Evolutionary conservation across 768 basidiomycete species (phyloP).

Genomic region (Pleurotus giganteus): DNA sequence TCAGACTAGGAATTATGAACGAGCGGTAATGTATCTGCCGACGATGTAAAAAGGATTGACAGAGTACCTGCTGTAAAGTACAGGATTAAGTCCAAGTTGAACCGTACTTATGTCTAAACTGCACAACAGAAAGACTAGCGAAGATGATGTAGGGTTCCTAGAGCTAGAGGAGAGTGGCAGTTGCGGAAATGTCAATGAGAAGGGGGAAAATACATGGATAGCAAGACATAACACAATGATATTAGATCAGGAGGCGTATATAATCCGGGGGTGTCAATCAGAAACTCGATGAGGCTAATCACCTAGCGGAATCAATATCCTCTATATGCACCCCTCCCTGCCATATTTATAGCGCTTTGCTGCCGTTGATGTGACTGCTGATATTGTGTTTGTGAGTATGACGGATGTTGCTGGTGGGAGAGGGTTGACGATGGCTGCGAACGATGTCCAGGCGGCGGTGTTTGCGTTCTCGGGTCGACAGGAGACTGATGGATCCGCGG

Average conservation of each 20-base stretch:
- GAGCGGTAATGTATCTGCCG: not conserved
- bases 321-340: constrained; percentile 39
- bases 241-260: constrained; percentile 3
- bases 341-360: constrained; percentile 29
- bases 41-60: constrained; percentile 2
- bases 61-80: constrained; percentile 4
- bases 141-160: not conserved
- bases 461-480: constrained; percentile 1
- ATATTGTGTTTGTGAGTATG: constrained; percentile 20
- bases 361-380: constrained; percentile 24
- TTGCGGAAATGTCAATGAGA: not conserved
- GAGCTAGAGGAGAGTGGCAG: not conserved
- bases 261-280: not conserved
- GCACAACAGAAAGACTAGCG: not conserved
- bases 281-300: not conserved
- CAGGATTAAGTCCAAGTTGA: not conserved
- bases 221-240: constrained; percentile 8
- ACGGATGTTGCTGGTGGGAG: constrained; percentile 26
- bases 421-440: constrained; percentile 17
- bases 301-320: constrained; percentile 17
- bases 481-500: not conserved
- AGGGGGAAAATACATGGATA: not conserved
- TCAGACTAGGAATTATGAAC: too few species aligned
- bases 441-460: not conserved
- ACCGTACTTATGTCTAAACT: not conserved